A percentile compares a stretch with the other conserved stretches of the same genome.
Conservation (phyloP, 2,329 filamentous ascomycete species). For the Clarireedia homoeocarpa region DNA sequence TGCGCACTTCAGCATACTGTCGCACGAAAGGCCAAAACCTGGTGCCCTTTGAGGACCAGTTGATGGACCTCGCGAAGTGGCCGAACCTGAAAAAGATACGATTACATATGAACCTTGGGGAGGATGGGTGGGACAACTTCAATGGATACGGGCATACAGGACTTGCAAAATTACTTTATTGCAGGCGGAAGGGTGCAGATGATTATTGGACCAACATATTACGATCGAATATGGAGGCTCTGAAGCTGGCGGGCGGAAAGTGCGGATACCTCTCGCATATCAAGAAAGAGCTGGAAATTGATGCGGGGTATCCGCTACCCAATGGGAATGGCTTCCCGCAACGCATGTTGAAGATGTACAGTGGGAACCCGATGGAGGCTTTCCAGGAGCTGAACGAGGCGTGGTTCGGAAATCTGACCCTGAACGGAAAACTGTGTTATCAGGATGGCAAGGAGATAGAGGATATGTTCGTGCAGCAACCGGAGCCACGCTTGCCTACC, state of each 20-base stretch:
- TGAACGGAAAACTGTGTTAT: not conserved
- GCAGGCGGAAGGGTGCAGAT: not conserved
- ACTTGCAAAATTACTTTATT: conserved; percentile 7
- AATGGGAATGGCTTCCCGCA: conserved; percentile 8
- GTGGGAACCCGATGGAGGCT: not conserved
- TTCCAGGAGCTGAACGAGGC: conserved; percentile 5
- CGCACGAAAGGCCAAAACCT: not conserved
- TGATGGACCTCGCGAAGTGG: conserved; percentile 5
- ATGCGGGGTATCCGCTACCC: conserved; percentile 3
- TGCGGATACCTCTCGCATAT: conserved; percentile 4
- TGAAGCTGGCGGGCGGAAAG: not conserved
- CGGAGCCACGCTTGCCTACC: not conserved
- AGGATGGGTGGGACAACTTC: conserved; percentile 5
- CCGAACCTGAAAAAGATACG: conserved; percentile 7
- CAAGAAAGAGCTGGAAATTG: conserved; percentile 5
- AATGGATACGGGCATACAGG: conserved; percentile 7
- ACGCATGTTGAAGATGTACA: conserved; percentile 2
- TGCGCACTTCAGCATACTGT: conserved; percentile 1
- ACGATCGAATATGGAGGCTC: conserved; percentile 1
- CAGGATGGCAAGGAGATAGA: conserved; percentile 1
- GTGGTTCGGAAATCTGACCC: conserved; percentile 1
- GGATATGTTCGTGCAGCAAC: conserved; percentile 6
- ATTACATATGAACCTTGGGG: conserved; percentile 6
- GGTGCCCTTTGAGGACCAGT: conserved; percentile 7
- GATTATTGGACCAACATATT: conserved; percentile 7